Base-by-base conservation (phyloP, 2,329 filamentous ascomycete species). In the Delphinella strobiligena region DNA sequence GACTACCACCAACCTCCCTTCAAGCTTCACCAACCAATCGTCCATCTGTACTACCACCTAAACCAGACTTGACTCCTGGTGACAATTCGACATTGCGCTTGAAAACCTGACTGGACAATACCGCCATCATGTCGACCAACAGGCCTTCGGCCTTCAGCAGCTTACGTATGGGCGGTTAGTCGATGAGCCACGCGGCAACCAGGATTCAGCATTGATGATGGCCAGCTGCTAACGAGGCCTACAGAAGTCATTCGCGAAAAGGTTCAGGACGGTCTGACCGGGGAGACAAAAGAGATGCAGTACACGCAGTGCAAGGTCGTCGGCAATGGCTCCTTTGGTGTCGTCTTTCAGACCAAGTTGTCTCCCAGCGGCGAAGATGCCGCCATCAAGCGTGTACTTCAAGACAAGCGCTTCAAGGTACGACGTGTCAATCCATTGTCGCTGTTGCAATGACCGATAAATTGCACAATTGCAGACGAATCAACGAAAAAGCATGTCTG, bases 251-350 rank as follows among this genome's bases (percentile, higher is more conserved):
- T 98, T 61, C 87, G 87, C 61, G 91, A 98, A 68, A 96, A 94
- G 70, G 91, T 98, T 51, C 91, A 98, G 64, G 91, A 98, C 72
- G 91, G 91, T 60, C 71, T 94, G 51, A 98, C 91, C 11, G 91
- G 91, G 54, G 91, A 98, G 63, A 93, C 87, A 55, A 82, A 85
- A 63, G 91, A 98, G 56, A 78, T 98, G 67, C 86, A 93, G 62
- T 98, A 98, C 65, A 96, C 91, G 41, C 91, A 96, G 62, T 96
- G 89, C 72, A 98, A 98, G 70, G 96, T 98, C 56, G 91, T 98
- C 36, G 91, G 91, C 61, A 98, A 98, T 68, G 91, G 91, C 51
- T 96, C 89, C 27, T 98, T 98, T 54, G 91, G 91, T 49, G 89
- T 98, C 37, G 91, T 98, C 49, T 98, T 98, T 64, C 91, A 98